These are phyloP conservation scores for Rhytidhysteron rufulum DNA, from an alignment of 2,329 filamentous ascomycete species.

Conservation along the genomic window DNA sequence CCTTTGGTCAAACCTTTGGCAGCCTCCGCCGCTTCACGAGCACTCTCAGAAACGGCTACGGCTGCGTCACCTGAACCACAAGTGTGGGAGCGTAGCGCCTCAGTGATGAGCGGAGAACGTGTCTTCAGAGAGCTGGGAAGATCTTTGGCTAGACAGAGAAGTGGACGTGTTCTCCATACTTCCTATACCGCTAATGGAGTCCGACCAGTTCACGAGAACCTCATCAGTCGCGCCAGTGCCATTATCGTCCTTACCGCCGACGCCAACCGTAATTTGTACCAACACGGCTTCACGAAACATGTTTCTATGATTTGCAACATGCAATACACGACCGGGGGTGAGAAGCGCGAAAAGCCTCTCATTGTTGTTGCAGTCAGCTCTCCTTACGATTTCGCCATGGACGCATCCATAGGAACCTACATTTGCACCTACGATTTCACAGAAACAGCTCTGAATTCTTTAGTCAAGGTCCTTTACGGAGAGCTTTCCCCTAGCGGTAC, in stretches of 20 bases:
- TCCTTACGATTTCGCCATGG: conserved; percentile 94
- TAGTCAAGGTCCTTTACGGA: conserved; percentile 80
- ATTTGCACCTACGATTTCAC: conserved; percentile 97
- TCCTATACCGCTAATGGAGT: conserved; percentile 94
- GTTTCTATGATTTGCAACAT: conserved; percentile 93
- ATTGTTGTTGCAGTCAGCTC: conserved; percentile 92
- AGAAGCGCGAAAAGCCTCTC: conserved; percentile 73
- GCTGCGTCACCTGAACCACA: conserved; percentile 55
- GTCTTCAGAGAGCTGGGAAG: conserved; percentile 88
- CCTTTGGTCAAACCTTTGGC: conserved; percentile 89
- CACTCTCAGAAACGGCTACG: conserved; percentile 59
- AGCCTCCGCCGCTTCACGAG: conserved; percentile 77
- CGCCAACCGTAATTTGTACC: conserved; percentile 89
- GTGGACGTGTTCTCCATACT: conserved; percentile 84
- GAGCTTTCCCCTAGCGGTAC: conserved; percentile 58
- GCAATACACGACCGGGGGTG: conserved; percentile 65
- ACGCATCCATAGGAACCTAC: conserved; percentile 84
- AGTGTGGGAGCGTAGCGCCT: conserved; percentile 54
- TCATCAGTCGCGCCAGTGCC: conserved; percentile 82
- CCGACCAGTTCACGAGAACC: conserved; percentile 85
- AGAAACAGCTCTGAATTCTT: conserved; percentile 79
- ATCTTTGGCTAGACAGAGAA: conserved; percentile 79
- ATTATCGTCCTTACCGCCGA: conserved; percentile 92
- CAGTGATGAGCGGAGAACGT: conserved; percentile 84
- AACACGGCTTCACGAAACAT: conserved; percentile 92